These are phyloP conservation scores for Diaporthe capsici DNA, from an alignment of 2,329 filamentous ascomycete genomes.

Conservation along the genomic window DNA sequence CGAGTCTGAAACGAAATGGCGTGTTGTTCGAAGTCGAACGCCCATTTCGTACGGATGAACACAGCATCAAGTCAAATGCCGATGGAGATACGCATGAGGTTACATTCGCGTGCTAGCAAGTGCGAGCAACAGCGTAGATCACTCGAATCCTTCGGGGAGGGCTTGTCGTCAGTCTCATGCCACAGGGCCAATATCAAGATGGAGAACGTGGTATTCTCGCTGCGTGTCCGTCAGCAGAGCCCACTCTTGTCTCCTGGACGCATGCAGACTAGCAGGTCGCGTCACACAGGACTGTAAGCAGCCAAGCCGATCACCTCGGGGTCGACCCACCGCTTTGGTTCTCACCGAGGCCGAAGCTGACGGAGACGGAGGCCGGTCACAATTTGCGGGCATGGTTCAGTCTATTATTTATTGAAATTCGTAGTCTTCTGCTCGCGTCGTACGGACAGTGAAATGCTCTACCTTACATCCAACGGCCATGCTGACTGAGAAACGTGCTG, in stretches of 20 bases:
- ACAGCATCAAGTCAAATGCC: not conserved
- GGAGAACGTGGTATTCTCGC: constrained; percentile 22
- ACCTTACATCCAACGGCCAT: not conserved
- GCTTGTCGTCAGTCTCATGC: constrained; percentile 25
- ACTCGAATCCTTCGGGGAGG: not conserved
- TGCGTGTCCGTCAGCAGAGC: constrained; percentile 11
- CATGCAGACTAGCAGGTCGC: constrained; percentile 21
- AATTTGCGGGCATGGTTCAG: not conserved
- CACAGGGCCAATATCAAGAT: constrained; percentile 1
- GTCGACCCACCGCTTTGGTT: not conserved
- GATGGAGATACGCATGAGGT: not conserved
- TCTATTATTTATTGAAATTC: not conserved
- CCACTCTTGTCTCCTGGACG: constrained; percentile 19
- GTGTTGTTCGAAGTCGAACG: not conserved
- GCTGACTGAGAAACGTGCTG: not conserved
- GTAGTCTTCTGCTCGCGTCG: not conserved
- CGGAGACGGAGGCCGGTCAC: not conserved
- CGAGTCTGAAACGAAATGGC: not conserved
- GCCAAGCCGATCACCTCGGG: constrained; percentile 12
- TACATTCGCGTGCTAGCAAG: constrained; percentile 1
- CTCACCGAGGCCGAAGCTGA: not conserved
- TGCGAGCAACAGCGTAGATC: not conserved
- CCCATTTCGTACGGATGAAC: not conserved
- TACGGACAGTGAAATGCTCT: not conserved
- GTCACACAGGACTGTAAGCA: constrained; percentile 21